phyloP scores from a whole-genome alignment of 129 eudicot genomes.

The Arctium lappa region DNA sequence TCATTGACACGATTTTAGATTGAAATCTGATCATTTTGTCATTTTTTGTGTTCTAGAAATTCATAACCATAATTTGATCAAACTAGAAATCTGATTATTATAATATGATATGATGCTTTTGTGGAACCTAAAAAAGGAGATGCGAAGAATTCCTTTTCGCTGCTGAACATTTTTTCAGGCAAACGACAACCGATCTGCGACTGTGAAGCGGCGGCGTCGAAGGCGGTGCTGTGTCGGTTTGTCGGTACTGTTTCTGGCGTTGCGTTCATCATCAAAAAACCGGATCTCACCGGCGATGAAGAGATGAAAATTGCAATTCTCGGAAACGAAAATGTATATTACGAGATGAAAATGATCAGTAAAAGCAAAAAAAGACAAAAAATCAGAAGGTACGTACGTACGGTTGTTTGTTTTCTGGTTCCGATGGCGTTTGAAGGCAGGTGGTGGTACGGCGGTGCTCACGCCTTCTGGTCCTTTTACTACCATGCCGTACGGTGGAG shows the following conservation, averaged over 20 bases:
- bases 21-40: not conserved
- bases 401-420: not conserved
- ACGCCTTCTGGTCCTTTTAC: slow-evolving; percentile 27
- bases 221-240: slow-evolving; percentile 23
- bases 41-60: not conserved
- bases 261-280: slow-evolving; percentile 2
- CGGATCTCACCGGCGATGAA: not conserved
- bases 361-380: not conserved
- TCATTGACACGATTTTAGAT: not conserved
- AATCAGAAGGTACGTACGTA: not conserved
- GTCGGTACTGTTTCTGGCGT: not conserved
- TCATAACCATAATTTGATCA: not conserved
- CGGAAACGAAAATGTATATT: not conserved
- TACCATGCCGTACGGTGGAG: slow-evolving; percentile 11
- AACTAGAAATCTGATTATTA: not conserved
- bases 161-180: not conserved
- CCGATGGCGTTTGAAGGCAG: slow-evolving; percentile 9
- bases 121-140: not conserved
- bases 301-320: too few relatives aligned
- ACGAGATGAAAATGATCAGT: not conserved
- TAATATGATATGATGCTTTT: not conserved
- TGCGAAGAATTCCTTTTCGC: not conserved
- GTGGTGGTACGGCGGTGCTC: slow-evolving; percentile 23
- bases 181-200: not conserved
- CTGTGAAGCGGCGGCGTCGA: slow-evolving; percentile 17